Conservation (phyloP, 1,139 yeast genomes). For the Candida smagusa region DNA sequence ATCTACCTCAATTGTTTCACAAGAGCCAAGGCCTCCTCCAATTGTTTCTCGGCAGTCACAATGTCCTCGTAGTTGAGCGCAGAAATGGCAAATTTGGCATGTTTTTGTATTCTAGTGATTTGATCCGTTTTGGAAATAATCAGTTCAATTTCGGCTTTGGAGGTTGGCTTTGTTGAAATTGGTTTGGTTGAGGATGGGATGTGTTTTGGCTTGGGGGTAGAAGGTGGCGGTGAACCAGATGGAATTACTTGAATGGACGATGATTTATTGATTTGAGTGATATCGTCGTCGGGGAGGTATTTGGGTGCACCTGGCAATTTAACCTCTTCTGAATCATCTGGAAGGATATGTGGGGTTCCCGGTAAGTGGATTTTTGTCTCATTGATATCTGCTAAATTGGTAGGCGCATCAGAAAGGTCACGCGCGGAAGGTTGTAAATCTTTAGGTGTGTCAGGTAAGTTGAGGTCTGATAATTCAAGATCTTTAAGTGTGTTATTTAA, state of each 20-base stretch:
- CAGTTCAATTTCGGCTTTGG: constrained; percentile 44
- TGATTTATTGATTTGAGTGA: constrained; percentile 34
- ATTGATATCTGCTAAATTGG: neutral
- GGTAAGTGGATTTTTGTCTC: constrained; percentile 15
- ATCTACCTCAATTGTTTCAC: no score
- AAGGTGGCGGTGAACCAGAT: constrained; percentile 15
- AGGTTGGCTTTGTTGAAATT: constrained; percentile 15
- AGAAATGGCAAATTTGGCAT: constrained; percentile 87
- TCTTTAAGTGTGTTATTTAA: no score
- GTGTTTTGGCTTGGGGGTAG: constrained; percentile 1
- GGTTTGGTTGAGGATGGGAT: constrained; percentile 1
- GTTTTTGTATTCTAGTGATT: constrained; percentile 72
- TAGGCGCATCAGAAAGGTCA: constrained; percentile 3
- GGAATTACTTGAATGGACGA: constrained; percentile 39
- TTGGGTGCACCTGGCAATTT: constrained; percentile 44
- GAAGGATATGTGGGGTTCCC: constrained; percentile 23
- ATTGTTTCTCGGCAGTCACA: constrained; percentile 75
- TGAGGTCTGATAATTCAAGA: neutral
- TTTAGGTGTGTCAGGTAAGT: neutral
- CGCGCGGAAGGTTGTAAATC: no score
- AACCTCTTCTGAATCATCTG: constrained; percentile 19
- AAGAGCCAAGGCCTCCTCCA: constrained; percentile 51
- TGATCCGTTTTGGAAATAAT: constrained; percentile 60
- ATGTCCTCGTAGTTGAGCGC: constrained; percentile 92
- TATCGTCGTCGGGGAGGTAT: constrained; percentile 41